Percentiles rank a stretch among this genome's conserved stretches.
These are phyloP conservation scores for Apiotrichum siamense DNA, from an alignment of 1,284 basidiomycete species.

Conservation along the genomic window DNA sequence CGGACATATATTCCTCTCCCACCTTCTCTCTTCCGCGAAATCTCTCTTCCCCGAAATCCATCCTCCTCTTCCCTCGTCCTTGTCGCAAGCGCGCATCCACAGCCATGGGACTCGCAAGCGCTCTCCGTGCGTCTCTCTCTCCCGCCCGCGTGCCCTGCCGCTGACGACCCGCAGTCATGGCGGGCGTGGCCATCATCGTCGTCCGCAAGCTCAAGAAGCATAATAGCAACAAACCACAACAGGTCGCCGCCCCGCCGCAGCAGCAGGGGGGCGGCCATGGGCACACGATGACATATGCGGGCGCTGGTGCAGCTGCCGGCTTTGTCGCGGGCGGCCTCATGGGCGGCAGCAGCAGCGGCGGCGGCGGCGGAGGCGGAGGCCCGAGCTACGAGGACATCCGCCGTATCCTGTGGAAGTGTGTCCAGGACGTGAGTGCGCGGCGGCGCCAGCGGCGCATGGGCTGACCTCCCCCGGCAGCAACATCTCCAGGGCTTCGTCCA, in stretches of 20 bases:
- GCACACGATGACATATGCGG: not conserved
- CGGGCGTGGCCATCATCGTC: constrained; percentile 9
- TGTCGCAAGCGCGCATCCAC: not conserved
- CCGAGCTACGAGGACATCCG: constrained; percentile 2
- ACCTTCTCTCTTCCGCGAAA: not conserved
- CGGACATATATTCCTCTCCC: no score
- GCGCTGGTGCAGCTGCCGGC: not conserved
- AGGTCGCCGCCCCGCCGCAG: constrained; percentile 3
- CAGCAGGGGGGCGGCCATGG: not conserved
- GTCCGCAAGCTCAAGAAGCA: constrained; percentile 7
- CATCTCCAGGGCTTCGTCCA: constrained; percentile 35
- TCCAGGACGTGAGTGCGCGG: constrained; percentile 41
- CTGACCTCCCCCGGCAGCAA: constrained; percentile 37
- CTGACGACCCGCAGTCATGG: constrained; percentile 4
- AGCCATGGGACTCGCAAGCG: not conserved
- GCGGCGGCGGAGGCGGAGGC: not conserved
- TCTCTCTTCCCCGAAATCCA: not conserved
- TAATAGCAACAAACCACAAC: constrained; percentile 2
- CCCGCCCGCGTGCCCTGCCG: not conserved
- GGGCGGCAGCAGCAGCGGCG: not conserved
- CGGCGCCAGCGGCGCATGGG: constrained; percentile 16
- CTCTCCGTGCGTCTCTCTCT: not conserved
- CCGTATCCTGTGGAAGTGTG: constrained; percentile 38
- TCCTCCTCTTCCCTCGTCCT: not conserved
- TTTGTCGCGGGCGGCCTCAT: not conserved